Percentiles rank a stretch among this genome's conserved stretches.
Conservation (phyloP, 208 protist genomes). For the Naegleria fowleri region DNA sequence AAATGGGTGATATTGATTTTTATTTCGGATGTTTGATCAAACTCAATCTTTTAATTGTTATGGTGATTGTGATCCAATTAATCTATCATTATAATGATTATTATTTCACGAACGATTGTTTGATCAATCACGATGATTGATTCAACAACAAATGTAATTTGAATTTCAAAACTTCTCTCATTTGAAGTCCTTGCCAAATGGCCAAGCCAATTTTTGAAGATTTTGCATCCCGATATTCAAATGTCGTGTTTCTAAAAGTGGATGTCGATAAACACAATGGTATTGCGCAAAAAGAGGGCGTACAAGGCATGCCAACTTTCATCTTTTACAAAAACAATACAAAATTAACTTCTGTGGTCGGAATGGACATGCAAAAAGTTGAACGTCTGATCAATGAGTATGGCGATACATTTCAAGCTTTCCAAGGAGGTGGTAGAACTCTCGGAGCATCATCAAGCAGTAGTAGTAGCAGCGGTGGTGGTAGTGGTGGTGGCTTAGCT, state of each 20-base stretch:
- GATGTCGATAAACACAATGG: neutral
- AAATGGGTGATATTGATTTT: too few species aligned
- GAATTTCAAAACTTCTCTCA: too few species aligned
- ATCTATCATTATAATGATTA: too few species aligned
- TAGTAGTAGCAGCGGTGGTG: neutral
- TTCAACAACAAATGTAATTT: too few species aligned
- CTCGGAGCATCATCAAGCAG: neutral
- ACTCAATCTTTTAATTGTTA: too few species aligned
- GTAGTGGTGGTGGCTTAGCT: neutral
- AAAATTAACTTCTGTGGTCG: neutral
- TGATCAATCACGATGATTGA: too few species aligned
- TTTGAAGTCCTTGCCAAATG: neutral
- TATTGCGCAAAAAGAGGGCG: neutral
- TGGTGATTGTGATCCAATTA: neutral
- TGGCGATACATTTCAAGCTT: slow-evolving; percentile 14
- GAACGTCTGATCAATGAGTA: neutral
- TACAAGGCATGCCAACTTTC: slow-evolving; percentile 14
- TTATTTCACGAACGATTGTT: too few species aligned
- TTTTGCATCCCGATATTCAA: neutral
- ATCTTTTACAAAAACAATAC: slow-evolving; percentile 8
- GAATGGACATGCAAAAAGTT: slow-evolving; percentile 2
- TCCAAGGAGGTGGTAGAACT: slow-evolving; percentile 3
- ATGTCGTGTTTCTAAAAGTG: slow-evolving; percentile 17
- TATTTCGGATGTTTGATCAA: too few species aligned
- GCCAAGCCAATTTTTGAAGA: neutral